Percentiles rank a stretch among this genome's conserved stretches.
These are phyloP conservation scores for Pythium dissotocum DNA, from an alignment of 352 stramenopile genomes.

Conservation along the genomic window DNA sequence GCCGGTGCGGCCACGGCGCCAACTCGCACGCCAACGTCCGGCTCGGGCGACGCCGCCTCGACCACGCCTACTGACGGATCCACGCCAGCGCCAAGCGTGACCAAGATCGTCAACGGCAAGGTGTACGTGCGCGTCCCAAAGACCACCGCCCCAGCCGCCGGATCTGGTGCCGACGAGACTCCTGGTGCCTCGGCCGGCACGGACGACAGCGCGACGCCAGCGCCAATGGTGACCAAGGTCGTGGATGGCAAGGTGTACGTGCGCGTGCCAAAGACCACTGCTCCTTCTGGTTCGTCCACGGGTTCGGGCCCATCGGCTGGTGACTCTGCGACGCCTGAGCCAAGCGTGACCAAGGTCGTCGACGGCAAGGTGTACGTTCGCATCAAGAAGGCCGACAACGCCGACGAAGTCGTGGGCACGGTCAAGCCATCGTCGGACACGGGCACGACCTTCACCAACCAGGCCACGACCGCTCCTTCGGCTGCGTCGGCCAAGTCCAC, in stretches of 20 bases:
- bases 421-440: slow-evolving; percentile 22
- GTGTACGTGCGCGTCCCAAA: slow-evolving; percentile 15
- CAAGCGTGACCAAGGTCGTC: slow-evolving; percentile 4
- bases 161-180: background rate
- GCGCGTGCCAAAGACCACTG: slow-evolving; percentile 5
- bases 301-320: background rate
- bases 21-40: background rate
- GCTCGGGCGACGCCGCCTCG: background rate
- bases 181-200: background rate
- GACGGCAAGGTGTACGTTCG: background rate
- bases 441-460: slow-evolving; percentile 21
- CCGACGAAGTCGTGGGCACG: slow-evolving; percentile 18
- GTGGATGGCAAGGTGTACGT: slow-evolving; percentile 24
- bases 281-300: background rate
- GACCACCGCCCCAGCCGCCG: slow-evolving; percentile 2
- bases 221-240: slow-evolving; percentile 20
- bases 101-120: slow-evolving; percentile 24
- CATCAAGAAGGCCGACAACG: background rate
- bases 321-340: background rate
- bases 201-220: slow-evolving; percentile 5
- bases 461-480: slow-evolving; percentile 5
- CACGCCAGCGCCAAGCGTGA: slow-evolving; percentile 13
- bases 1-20: background rate
- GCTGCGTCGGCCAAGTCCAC: slow-evolving; percentile 3
- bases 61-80: background rate